Base-by-base conservation (phyloP, 2,329 filamentous ascomycete genomes). In the Calonectria pteridis region DNA sequence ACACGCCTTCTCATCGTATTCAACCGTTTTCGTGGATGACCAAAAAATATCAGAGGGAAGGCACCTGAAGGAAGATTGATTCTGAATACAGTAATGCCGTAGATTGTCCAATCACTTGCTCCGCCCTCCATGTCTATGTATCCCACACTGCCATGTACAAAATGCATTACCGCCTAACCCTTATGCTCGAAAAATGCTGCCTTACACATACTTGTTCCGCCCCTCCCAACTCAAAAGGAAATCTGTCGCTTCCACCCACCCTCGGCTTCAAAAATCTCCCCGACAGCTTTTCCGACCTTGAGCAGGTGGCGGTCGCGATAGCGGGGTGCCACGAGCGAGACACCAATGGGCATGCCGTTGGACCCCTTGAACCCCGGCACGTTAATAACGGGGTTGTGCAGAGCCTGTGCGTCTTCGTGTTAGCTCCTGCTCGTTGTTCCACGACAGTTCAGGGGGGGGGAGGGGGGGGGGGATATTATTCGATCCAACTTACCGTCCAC, bases 371-470 rank as follows among this genome's bases (percentile, higher is more conserved):
- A 93, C 0, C 91, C 92, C 0, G 91, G 91, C 0, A 94, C 81
- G 73, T 93, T 93, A n/a, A 93, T 82, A 0, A 91, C 90, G 0
- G 92, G 92, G 1, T 87, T 89, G 74, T 94, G 92, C 18, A 93
- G 82, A 14, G 84, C 85, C 84, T 86, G 7, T 49, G 20, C 31
- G 1, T 2, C 33, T 16, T 2, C 10, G 35, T 13, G 37, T 78
- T 33, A 78, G 73, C 14, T 23, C 11, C 18, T n/a, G n/a, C 23
- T 6, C 20, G 20, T 40, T 37, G 6, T 53, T 11, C 33, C 35
- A 23, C 26, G 11, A 28, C 33, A 35, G 18, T 26, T 40, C 6
- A 20, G 40, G 40, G 40, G 16, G 14, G 11, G 35, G 35, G 13
- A 13, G 23, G 37, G 23, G 3, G n/a, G 26, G 1, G 6, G 20